phyloP scores from a whole-genome alignment of 176 grass and related monocot species.

The Phragmites australis region DNA sequence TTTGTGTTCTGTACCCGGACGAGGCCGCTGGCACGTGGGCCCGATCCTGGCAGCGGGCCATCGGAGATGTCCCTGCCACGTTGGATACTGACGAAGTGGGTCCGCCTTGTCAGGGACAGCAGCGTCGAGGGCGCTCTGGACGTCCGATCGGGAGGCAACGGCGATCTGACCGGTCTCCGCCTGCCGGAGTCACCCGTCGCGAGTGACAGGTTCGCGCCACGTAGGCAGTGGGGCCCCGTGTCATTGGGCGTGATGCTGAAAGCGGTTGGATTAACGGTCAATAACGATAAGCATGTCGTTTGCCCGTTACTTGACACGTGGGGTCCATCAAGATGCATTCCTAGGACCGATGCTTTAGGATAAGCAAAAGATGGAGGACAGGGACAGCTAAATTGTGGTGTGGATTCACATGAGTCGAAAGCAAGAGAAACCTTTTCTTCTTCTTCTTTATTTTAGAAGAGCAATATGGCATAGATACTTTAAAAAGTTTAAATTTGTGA shows the following conservation, averaged over 20 bases:
- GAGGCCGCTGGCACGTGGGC: constrained; percentile 25
- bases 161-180: neutral
- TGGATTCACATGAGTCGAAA: constrained; percentile 18
- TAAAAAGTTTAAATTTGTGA: too few relatives aligned
- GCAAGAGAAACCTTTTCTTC: neutral
- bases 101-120: neutral
- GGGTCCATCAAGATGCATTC: neutral
- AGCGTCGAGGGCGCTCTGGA: neutral
- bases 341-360: neutral
- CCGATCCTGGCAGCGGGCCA: neutral
- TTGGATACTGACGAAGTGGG: too few relatives aligned
- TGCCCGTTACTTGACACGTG: neutral
- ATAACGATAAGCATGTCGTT: constrained; percentile 7
- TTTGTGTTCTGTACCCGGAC: neutral
- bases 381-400: neutral
- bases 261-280: constrained; percentile 23
- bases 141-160: neutral
- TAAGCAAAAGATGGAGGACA: too few relatives aligned
- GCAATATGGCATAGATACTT: too few relatives aligned
- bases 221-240: neutral
- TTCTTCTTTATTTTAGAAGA: too few relatives aligned
- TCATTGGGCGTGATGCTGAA: neutral
- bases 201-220: neutral
- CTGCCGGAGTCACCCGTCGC: neutral
- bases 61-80: neutral